A percentile compares a stretch with the other conserved stretches of the same genome.
Evolutionary conservation across 352 stramenopile species (phyloP).

Genomic region (Thraustochytrium striatum): DNA sequence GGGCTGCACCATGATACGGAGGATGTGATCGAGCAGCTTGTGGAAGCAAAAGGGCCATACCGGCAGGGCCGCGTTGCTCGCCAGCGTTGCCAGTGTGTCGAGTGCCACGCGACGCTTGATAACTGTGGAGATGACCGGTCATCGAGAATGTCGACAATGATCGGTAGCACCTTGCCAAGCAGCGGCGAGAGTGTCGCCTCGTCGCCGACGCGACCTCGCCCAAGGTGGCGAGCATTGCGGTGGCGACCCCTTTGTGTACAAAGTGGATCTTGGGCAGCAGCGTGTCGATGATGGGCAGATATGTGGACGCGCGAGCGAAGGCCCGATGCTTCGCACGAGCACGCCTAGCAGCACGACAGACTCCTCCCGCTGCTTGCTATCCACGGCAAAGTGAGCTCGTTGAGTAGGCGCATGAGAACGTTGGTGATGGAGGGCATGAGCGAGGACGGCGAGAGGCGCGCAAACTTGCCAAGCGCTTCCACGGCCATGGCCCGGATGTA

Average conservation of each 20-base stretch:
- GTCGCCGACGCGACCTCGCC: slow-evolving; percentile 32
- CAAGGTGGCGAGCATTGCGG: slow-evolving; percentile 31
- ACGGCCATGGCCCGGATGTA: slow-evolving; percentile 30
- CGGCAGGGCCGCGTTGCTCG: slow-evolving; percentile 21
- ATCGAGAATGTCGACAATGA: slow-evolving; percentile 45
- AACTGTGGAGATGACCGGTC: slow-evolving; percentile 30
- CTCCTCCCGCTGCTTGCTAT: slow-evolving; percentile 30
- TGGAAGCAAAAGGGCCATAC: slow-evolving; percentile 39
- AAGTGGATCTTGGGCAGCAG: slow-evolving; percentile 31
- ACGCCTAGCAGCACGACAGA: slow-evolving; percentile 33
- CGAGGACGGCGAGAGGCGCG: background rate
- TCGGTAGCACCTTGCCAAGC: slow-evolving; percentile 15
- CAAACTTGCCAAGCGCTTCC: slow-evolving; percentile 26
- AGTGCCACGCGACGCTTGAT: slow-evolving; percentile 27
- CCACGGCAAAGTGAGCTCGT: slow-evolving; percentile 43
- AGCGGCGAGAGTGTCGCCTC: slow-evolving; percentile 26
- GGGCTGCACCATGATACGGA: slow-evolving; percentile 31
- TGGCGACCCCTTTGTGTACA: slow-evolving; percentile 13
- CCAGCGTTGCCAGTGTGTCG: slow-evolving; percentile 13
- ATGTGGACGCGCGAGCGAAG: slow-evolving; percentile 15
- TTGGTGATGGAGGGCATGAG: slow-evolving; percentile 7
- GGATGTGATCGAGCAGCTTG: slow-evolving; percentile 21
- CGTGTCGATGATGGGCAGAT: slow-evolving; percentile 40
- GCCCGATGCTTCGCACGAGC: background rate
- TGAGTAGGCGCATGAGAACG: slow-evolving; percentile 27